Evolutionary conservation across 2,329 filamentous ascomycete genomes (phyloP), one percentile per base, ranked within the genome.

Genomic region (Teratosphaeria gauchensis): DNA sequence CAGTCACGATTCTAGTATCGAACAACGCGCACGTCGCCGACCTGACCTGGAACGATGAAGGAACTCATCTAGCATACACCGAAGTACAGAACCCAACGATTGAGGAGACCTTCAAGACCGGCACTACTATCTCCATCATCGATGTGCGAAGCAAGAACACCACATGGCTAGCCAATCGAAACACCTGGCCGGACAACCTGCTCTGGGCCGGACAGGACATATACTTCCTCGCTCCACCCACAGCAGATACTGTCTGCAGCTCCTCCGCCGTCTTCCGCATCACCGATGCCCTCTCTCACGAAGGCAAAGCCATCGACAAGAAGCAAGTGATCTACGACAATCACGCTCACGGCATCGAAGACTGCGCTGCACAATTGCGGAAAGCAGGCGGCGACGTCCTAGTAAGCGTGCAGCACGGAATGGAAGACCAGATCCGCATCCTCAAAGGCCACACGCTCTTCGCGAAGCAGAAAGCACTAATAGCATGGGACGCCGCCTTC

Each of bases 31-130:
- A 74, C 59, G 60, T 72, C 19, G 61, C 51, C 0, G 65, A 68
- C 24, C 64, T 73, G 54, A 56, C 62, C 4, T 74, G 70, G 71
- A 68, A 59, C 35, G 56, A 60, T 14, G 65, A 70, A 55, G 64
- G 66, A 2, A 61, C 58, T 11, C 56, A 63, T 21, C 62, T 74
- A 51, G 68, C 66, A 1, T 65, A 67, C 19, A 57, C 62, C 6
- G 59, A 61, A 24, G 55, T 57, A 2, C 56, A 56, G 9, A 69
- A 64, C 2, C 66, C 72, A 7, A 62, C 72, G 48, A 60, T 69
- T 19, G 69, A 73, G 54, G 63, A 61, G 28, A 53, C 59, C 11
- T 64, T 55, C 31, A 30, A 61, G 28, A 53, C 64, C 55, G 69
- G 70, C 7, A 58, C 62, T 3, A 57, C 62, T 4, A 59, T 68